These are phyloP conservation scores for Dalbergia cultrata DNA, from an alignment of 306 rosid species.

Conservation along the genomic window DNA sequence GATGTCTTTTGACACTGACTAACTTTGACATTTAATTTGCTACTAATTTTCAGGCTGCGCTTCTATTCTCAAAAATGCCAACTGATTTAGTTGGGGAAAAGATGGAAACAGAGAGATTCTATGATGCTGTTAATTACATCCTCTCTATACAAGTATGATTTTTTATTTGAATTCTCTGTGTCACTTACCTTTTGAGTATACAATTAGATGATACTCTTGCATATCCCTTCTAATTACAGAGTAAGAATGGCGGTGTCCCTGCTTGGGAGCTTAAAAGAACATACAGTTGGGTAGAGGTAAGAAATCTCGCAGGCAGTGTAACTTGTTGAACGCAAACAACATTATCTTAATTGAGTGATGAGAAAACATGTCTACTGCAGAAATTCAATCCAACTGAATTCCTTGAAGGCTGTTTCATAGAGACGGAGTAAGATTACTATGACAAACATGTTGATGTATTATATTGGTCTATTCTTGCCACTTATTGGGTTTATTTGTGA, in stretches of 20 bases:
- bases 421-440: constrained; percentile 59
- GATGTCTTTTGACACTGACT: not conserved
- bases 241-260: constrained; percentile 47
- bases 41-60: constrained; percentile 40
- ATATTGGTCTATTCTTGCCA: not conserved
- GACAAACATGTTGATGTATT: no score
- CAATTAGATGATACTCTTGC: not conserved
- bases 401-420: constrained; percentile 64
- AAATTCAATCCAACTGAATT: constrained; percentile 67
- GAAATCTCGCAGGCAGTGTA: not conserved
- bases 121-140: constrained; percentile 55
- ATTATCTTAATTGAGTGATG: not conserved
- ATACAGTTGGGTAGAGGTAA: constrained; percentile 40
- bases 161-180: not conserved
- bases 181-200: not conserved
- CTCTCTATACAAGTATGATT: constrained; percentile 51
- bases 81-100: not conserved
- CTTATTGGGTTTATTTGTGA: constrained; percentile 14
- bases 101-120: constrained; percentile 31
- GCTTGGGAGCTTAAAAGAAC: constrained; percentile 41
- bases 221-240: constrained; percentile 36
- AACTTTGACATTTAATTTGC: not conserved
- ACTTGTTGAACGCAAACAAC: not conserved
- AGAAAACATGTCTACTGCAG: constrained; percentile 40
- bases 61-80: constrained; percentile 40